Evolutionary conservation across 345 rosid genomes (phyloP).

Genomic region (Psidium friedrichsthalianum): DNA sequence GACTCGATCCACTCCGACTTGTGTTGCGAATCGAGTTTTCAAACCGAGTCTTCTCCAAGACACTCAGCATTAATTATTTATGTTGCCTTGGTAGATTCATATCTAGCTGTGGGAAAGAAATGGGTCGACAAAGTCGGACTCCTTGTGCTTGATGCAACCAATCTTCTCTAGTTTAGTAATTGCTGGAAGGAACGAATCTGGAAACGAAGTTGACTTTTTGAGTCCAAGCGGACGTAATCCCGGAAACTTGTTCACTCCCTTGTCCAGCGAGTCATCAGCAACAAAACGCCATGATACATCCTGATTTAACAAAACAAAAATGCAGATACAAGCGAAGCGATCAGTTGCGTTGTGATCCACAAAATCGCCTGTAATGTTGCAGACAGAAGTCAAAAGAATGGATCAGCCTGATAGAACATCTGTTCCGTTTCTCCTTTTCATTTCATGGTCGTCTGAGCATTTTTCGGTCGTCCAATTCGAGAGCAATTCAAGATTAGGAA

Average conservation of each 20-base stretch:
- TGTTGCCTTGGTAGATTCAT: neutral
- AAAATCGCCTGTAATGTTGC: neutral
- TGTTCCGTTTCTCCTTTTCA: neutral
- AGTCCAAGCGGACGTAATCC: neutral
- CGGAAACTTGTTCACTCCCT: neutral
- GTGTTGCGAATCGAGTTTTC: neutral
- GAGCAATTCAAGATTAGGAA: neutral
- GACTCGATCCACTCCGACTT: neutral
- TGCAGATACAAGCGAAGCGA: neutral
- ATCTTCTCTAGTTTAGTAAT: neutral
- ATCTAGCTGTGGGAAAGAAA: neutral
- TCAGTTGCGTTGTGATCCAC: neutral
- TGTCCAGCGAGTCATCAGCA: neutral
- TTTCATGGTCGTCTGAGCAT: neutral
- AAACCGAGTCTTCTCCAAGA: neutral
- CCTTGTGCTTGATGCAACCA: neutral
- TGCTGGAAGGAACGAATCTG: neutral
- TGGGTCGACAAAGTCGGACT: neutral
- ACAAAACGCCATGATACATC: neutral
- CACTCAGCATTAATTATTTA: neutral
- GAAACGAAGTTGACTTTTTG: neutral
- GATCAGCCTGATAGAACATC: neutral
- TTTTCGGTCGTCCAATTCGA: neutral
- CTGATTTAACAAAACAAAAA: neutral
- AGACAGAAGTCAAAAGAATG: neutral